These are phyloP conservation scores for Agroathelia rolfsii DNA, from an alignment of 1,284 basidiomycete genomes.

Conservation along the genomic window DNA sequence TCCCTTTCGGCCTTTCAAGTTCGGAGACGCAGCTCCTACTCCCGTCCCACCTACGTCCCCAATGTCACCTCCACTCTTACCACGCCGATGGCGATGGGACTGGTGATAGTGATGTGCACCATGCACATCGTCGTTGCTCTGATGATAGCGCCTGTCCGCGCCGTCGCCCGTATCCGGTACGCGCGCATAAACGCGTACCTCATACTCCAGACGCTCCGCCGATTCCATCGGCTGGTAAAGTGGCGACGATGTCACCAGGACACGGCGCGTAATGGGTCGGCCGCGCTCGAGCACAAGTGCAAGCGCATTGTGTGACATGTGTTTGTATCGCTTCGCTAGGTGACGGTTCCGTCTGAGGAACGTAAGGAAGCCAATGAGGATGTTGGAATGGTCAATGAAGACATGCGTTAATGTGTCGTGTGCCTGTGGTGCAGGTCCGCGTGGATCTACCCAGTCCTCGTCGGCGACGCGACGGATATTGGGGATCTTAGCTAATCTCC, in stretches of 20 bases:
- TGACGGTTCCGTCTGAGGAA: conserved; percentile 45
- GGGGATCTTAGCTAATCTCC: conserved; percentile 30
- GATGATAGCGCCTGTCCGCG: too few species aligned
- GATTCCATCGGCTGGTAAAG: conserved; percentile 73
- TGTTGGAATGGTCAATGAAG: conserved; percentile 88
- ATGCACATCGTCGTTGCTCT: conserved; percentile 5
- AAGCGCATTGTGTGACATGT: conserved; percentile 60
- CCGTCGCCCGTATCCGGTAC: conserved; percentile 66
- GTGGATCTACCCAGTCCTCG: conserved; percentile 26
- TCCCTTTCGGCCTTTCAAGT: too few species aligned
- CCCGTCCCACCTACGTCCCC: conserved; percentile 11
- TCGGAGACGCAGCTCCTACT: too few species aligned
- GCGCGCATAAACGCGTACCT: conserved; percentile 66
- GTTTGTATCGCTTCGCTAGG: conserved; percentile 21
- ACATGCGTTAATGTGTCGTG: conserved; percentile 65
- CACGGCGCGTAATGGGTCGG: conserved; percentile 54
- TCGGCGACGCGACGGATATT: conserved; percentile 9
- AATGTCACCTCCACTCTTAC: conserved; percentile 15
- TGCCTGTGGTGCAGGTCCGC: conserved; percentile 34
- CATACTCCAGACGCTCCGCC: conserved; percentile 69
- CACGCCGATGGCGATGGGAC: conserved; percentile 1
- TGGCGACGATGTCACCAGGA: conserved; percentile 74
- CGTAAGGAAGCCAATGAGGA: conserved; percentile 67
- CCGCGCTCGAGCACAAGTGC: conserved; percentile 68
- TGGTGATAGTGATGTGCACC: conserved; percentile 2